Evolutionary conservation across 495 filamentous ascomycete genomes (phyloP), one percentile per base, ranked within the genome.

Genomic region (Hyphodiscus hymeniophilus): DNA sequence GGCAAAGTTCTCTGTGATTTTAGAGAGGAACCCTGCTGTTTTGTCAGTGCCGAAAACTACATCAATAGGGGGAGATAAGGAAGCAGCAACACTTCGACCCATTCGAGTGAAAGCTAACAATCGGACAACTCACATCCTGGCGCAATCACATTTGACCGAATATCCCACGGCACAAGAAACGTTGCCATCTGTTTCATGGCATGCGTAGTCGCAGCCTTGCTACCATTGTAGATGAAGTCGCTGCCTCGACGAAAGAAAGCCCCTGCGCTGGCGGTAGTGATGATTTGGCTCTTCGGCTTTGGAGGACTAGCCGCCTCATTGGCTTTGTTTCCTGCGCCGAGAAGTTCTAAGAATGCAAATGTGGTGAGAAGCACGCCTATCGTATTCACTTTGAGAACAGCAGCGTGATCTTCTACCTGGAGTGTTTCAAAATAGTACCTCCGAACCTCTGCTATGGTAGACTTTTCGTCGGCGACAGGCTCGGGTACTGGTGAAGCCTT

Each of bases 81-180:
- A n/a, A n/a, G n/a, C n/a, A n/a, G n/a, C n/a, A n/a, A n/a, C n/a
- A n/a, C n/a, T n/a, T n/a, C n/a, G n/a, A n/a, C n/a, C n/a, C n/a
- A n/a, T n/a, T n/a, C n/a, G n/a, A n/a, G n/a, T n/a, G n/a, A n/a
- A n/a, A n/a, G n/a, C n/a, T n/a, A n/a, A n/a, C n/a, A n/a, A n/a
- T n/a, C n/a, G n/a, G n/a, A n/a, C n/a, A 4, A 67, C 76, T 69
- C 61, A 81, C 79, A 60, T 13, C 82, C 83, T 20, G 83, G 81
- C 7, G 77, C 75, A 22, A 86, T 70, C 15, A 72, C 72, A 64
- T 85, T 86, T 7, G 73, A 63, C 0, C 79, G 66, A 44, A 87
- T 84, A 50, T 70, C 60, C 61, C 80, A 84, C 21, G 69, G 66
- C n/a, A 67, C 68, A 22, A 82, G 60, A 18, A 56, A 56, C 2